Base-by-base conservation (phyloP, 2,329 filamentous ascomycete species). In the Talaromyces marneffei region DNA sequence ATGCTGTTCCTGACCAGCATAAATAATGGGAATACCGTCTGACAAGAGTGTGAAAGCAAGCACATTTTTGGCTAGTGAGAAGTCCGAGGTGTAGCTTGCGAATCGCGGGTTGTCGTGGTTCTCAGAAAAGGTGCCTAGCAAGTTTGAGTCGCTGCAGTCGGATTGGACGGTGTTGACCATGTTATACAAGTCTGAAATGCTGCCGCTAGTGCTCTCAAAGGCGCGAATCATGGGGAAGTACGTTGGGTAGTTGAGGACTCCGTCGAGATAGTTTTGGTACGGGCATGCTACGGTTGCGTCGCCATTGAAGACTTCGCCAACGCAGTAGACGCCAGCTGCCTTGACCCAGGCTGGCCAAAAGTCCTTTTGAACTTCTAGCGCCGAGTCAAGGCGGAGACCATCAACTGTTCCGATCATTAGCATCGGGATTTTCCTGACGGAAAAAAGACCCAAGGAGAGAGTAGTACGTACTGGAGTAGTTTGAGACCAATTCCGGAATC, bases 1-100 rank as follows among this genome's bases (percentile, higher is more conserved):
- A 61, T 82, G 83, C 68, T 88, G 86, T 70, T 89, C 87, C 62
- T 86, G 84, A n/a, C 86, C 87, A 60, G 87, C 81, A 72, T 88
- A 89, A 57, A 88, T 68, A 55, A 88, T 85, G 2, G 85, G 86
- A 57, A 88, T 85, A 2, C 86, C 86, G 58, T 87, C 74, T 1
- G 73, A 67, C 4, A 89, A 78, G 46, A 89, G 80, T 12, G 82
- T 80, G 66, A 84, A 88, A 0, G 85, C 79, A 42, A 88, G 77
- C 2, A 82, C 80, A 66, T 88, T 89, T 72, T 85, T 84, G 25
- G 85, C 81, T 1, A 85, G 78, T 3, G 72, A 69, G 5, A 67
- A 66, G 57, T 75, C 72, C 16, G 61, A 53, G 7, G 72, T 74
- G 61, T 74, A 74, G 67, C 60, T 69, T 16, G 83, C 71, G 68